Evolutionary conservation across 2,329 filamentous ascomycete genomes (phyloP).

Genomic region (Cladophialophora carrionii): DNA sequence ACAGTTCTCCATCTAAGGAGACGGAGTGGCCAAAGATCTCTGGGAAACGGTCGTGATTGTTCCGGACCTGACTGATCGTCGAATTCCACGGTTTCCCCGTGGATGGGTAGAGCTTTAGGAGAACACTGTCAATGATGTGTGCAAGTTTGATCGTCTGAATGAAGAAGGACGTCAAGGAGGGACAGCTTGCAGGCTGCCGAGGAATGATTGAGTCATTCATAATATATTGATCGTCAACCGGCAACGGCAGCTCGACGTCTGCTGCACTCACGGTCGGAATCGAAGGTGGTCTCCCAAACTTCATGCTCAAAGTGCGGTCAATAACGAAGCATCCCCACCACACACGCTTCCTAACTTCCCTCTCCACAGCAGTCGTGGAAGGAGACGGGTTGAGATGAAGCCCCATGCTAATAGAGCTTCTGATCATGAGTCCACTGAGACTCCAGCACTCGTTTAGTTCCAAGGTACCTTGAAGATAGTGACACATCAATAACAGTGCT

Average conservation of each 20-base stretch:
- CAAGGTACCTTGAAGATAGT: slow-evolving; percentile 23
- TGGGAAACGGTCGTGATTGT: background rate
- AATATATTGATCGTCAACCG: slow-evolving; percentile 19
- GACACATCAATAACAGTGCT: slow-evolving; percentile 22
- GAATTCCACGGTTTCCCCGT: slow-evolving; percentile 12
- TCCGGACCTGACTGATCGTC: background rate
- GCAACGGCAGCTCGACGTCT: slow-evolving; percentile 13
- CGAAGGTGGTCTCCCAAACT: slow-evolving; percentile 18
- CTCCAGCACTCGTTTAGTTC: slow-evolving; percentile 26
- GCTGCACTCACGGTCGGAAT: slow-evolving; percentile 6
- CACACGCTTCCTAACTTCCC: slow-evolving; percentile 17
- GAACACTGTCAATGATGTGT: slow-evolving; percentile 17
- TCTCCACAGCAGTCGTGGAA: slow-evolving; percentile 5
- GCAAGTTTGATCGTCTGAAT: slow-evolving; percentile 19
- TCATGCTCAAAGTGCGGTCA: slow-evolving; percentile 21
- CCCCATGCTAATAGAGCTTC: slow-evolving; percentile 12
- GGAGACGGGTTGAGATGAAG: slow-evolving; percentile 11
- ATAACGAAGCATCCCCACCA: slow-evolving; percentile 24
- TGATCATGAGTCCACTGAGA: slow-evolving; percentile 9
- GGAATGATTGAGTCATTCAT: slow-evolving; percentile 6
- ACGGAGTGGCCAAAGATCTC: background rate
- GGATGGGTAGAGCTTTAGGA: slow-evolving; percentile 11
- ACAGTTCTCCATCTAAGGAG: slow-evolving; percentile 8
- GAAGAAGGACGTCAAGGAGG: slow-evolving; percentile 11
- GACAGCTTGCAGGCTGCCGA: slow-evolving; percentile 10